These are phyloP conservation scores for Erodium trifolium DNA, from an alignment of 441 rosid genomes.

Conservation along the genomic window DNA sequence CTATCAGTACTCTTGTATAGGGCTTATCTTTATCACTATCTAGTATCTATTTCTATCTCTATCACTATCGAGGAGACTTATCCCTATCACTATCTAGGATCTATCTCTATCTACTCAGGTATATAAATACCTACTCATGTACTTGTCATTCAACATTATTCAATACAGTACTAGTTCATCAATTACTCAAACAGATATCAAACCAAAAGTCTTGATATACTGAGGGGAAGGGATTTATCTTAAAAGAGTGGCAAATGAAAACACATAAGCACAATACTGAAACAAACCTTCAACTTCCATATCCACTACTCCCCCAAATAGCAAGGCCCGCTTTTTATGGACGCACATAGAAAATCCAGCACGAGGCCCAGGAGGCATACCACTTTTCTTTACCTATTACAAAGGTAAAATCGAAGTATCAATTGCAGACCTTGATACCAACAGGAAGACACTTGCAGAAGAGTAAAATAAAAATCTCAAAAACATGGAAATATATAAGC, in stretches of 20 bases:
- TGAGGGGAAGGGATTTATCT: neutral
- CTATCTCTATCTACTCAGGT: too few species aligned
- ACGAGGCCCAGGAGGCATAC: constrained; percentile 96
- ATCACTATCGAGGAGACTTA: too few species aligned
- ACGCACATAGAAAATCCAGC: constrained; percentile 91
- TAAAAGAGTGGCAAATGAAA: neutral
- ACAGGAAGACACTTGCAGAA: constrained; percentile 1
- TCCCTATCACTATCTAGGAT: too few species aligned
- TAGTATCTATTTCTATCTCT: too few species aligned
- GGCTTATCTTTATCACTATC: too few species aligned
- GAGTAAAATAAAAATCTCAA: neutral
- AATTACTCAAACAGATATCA: too few species aligned
- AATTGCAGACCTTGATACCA: neutral
- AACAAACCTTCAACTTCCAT: constrained; percentile 85
- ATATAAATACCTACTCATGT: too few species aligned
- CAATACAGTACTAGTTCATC: too few species aligned
- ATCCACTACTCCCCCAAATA: constrained; percentile 94
- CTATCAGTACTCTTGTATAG: too few species aligned
- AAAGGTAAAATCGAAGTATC: constrained; percentile 13
- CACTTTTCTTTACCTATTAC: constrained; percentile 75
- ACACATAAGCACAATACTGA: constrained; percentile 10
- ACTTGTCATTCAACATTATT: too few species aligned
- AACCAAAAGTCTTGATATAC: neutral
- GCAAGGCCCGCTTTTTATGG: constrained; percentile 91
- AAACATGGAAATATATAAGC: neutral